Conservation (phyloP, 495 filamentous ascomycete genomes). For the Tuber melanosporum region DNA sequence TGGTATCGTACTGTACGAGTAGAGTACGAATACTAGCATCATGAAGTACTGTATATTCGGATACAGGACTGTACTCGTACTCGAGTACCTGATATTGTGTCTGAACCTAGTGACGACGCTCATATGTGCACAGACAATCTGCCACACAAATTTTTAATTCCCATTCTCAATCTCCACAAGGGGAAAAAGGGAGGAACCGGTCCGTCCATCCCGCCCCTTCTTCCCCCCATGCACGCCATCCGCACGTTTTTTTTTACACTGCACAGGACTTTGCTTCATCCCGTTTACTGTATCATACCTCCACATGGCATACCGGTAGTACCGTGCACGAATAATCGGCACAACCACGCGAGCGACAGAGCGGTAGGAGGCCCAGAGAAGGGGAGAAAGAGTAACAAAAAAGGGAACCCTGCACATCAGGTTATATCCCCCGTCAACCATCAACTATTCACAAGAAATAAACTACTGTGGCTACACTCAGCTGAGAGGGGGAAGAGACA, state of each 20-base stretch:
- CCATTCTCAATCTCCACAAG: not conserved
- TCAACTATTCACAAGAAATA: conserved; percentile 1
- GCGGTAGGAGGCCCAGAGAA: not conserved
- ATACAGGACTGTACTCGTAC: too few relatives aligned
- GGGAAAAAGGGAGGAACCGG: not conserved
- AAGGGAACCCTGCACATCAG: not conserved
- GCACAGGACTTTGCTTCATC: not conserved
- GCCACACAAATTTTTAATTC: not conserved
- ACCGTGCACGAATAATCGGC: not conserved
- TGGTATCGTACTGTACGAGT: too few relatives aligned
- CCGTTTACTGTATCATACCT: not conserved
- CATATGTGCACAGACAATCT: not conserved
- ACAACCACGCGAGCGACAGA: not conserved
- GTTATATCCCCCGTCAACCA: not conserved
- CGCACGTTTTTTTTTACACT: not conserved
- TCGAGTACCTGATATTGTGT: too few relatives aligned
- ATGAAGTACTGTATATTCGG: too few relatives aligned
- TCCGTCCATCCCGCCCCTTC: not conserved
- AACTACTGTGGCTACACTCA: not conserved
- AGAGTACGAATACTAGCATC: too few relatives aligned
- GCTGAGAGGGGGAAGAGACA: not conserved
- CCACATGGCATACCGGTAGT: not conserved
- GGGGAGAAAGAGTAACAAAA: not conserved
- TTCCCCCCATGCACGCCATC: not conserved
- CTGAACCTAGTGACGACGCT: not conserved